A percentile compares a stretch with the other conserved stretches of the same genome.
Conservation (phyloP, 2,329 filamentous ascomycete genomes). For the Alternaria sp. region DNA sequence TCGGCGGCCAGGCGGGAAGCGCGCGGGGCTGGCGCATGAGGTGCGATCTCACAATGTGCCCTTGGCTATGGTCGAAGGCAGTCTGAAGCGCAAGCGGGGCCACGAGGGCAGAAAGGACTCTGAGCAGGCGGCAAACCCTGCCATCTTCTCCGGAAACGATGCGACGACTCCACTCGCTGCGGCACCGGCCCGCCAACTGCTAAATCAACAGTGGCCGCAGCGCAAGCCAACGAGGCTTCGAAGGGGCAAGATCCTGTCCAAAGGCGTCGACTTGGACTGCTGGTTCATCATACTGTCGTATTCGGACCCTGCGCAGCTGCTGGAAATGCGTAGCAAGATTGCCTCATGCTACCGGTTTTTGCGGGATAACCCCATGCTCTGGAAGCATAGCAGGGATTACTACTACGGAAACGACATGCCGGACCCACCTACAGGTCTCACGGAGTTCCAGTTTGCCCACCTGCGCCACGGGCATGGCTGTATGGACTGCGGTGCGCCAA, state of each 20-base stretch:
- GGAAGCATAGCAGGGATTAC: slow-evolving; percentile 50
- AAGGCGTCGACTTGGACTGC: slow-evolving; percentile 44
- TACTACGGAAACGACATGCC: slow-evolving; percentile 48
- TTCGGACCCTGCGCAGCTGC: slow-evolving; percentile 46
- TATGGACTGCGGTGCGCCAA: slow-evolving; percentile 48
- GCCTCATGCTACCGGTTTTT: slow-evolving; percentile 48
- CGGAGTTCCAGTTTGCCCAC: slow-evolving; percentile 53
- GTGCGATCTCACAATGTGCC: slow-evolving; percentile 44
- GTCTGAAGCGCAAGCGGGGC: slow-evolving; percentile 40
- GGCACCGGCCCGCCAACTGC: slow-evolving; percentile 22
- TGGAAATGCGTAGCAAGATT: slow-evolving; percentile 48
- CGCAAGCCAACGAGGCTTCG: slow-evolving; percentile 42
- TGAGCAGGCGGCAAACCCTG: slow-evolving; percentile 12
- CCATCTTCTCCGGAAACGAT: slow-evolving; percentile 12
- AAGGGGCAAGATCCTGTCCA: slow-evolving; percentile 38
- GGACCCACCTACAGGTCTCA: slow-evolving; percentile 48
- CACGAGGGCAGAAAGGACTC: slow-evolving; percentile 20
- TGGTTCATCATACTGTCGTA: slow-evolving; percentile 51
- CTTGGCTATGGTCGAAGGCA: slow-evolving; percentile 40
- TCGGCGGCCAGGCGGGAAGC: slow-evolving; percentile 42
- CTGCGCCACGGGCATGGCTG: slow-evolving; percentile 53
- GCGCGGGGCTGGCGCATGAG: slow-evolving; percentile 34
- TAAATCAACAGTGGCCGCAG: slow-evolving; percentile 34
- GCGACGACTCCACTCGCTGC: slow-evolving; percentile 19
- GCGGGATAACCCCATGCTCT: slow-evolving; percentile 49